These are phyloP conservation scores for Phytomonas sp. DNA, from an alignment of 208 protist genomes.

Conservation along the genomic window DNA sequence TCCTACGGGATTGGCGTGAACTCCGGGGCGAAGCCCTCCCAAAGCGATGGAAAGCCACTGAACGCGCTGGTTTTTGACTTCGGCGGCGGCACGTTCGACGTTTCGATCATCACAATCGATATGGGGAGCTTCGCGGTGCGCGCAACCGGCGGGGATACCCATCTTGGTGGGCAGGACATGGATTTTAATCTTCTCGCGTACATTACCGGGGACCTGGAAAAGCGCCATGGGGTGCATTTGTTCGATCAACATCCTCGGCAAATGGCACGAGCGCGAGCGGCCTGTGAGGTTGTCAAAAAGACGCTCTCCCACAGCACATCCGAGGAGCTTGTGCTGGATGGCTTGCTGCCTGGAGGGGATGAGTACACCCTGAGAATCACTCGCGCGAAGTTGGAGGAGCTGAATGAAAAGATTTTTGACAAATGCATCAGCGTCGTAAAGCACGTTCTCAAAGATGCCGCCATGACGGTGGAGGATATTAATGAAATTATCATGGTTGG, in stretches of 20 bases:
- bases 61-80: slow-evolving; percentile 98
- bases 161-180: slow-evolving; percentile 98
- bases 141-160: slow-evolving; percentile 97
- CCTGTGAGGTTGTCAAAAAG: slow-evolving; percentile 94
- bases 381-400: slow-evolving; percentile 96
- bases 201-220: slow-evolving; percentile 89
- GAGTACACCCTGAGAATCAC: slow-evolving; percentile 95
- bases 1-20: slow-evolving; percentile 96
- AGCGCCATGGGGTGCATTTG: slow-evolving; percentile 84
- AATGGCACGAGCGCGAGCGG: slow-evolving; percentile 47
- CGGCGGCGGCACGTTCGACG: slow-evolving; percentile 98
- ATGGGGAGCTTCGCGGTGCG: slow-evolving; percentile 97
- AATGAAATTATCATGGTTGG: slow-evolving; percentile 93
- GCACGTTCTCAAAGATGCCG: slow-evolving; percentile 83
- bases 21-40: slow-evolving; percentile 36
- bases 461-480: slow-evolving; percentile 69
- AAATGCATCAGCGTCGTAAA: slow-evolving; percentile 69
- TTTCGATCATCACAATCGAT: slow-evolving; percentile 97
- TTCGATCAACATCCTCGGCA: slow-evolving; percentile 21
- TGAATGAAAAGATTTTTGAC: slow-evolving; percentile 79
- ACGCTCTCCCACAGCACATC: slow-evolving; percentile 88
- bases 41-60: slow-evolving; percentile 38
- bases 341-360: slow-evolving; percentile 86
- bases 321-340: slow-evolving; percentile 94
- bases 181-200: slow-evolving; percentile 94